Evolutionary conservation across 2,329 filamentous ascomycete genomes (phyloP), one percentile per base, ranked within the genome.

Genomic region (Whalleya microplaca): DNA sequence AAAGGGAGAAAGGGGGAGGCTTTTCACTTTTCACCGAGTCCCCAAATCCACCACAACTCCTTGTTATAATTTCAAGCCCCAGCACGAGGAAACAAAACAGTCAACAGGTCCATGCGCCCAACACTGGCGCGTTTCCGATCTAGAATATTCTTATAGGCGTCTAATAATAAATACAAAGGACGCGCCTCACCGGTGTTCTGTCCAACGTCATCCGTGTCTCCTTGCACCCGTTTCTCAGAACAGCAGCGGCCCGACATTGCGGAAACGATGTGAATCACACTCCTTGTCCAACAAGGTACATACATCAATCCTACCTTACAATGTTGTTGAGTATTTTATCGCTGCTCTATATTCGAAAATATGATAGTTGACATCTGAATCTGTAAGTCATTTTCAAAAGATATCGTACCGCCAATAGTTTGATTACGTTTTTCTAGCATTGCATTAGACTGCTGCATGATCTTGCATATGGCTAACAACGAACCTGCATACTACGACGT

Each of bases 1-100:
- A 41, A 54, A 48, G 29, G 42, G 53, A 55, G 49, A 62, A 58
- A 58, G 52, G 60, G 57, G 57, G 40, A 41, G 12, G 19, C 50
- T 52, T 42, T 50, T 49, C 5, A 12, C 14, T 37, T 37, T 37
- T 37, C 14, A 12, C 32, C 32, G 9, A 44, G 27, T 48, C 52
- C 42, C 43, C 45, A 41, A n/a, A 59, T 51, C 54, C 48, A 51
- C 48, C 40, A 29, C 14, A 21, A 45, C 29, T 53, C 44, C 51
- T 48, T 37, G 14, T 37, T 37, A 37, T 37, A 37, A 37, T 37
- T 16, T 3, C 14, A 16, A 37, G 32, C 32, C 32, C 32, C 5
- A 37, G 14, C 32, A 3, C 8, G 32, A 37, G 10, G 19, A 45
- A 18, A 23, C 42, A 45, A 6, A 16, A 12, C 32, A 37, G 14